phyloP scores from a whole-genome alignment of 2,329 filamentous ascomycete species.

The Sclerotinia subarctica region DNA sequence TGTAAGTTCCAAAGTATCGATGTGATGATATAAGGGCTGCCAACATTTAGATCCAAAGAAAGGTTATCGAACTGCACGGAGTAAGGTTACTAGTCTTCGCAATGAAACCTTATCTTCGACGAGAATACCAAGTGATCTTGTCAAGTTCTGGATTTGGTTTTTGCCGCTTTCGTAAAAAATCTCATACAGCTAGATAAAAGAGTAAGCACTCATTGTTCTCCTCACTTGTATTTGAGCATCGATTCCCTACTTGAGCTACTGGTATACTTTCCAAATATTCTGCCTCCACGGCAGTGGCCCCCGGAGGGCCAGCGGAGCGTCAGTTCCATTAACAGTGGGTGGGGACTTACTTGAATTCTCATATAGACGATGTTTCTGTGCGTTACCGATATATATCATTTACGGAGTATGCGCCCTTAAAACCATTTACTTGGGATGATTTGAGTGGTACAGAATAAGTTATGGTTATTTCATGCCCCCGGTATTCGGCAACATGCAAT shows the following conservation, averaged over 20 bases:
- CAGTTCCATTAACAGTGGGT: not conserved
- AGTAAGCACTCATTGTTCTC: not conserved
- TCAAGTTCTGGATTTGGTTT: not conserved
- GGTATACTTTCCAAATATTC: not conserved
- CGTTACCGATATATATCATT: not conserved
- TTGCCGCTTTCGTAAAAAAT: not conserved
- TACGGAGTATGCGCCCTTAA: not conserved
- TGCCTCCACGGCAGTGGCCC: not conserved
- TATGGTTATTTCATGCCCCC: conserved; percentile 13
- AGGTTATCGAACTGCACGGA: not conserved
- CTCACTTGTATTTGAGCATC: too few relatives aligned
- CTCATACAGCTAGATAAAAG: not conserved
- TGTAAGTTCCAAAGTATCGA: not conserved
- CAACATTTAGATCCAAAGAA: not conserved
- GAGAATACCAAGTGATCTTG: not conserved
- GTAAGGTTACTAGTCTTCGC: not conserved
- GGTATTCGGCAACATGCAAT: conserved; percentile 9
- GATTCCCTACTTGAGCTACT: not conserved
- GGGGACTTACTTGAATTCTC: not conserved
- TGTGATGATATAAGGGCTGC: not conserved
- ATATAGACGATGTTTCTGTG: not conserved
- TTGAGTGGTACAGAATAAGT: conserved; percentile 9
- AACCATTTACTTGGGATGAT: conserved; percentile 2
- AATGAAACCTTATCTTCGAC: not conserved
- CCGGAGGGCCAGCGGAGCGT: conserved; percentile 4